phyloP scores from a whole-genome alignment of 768 basidiomycete species.

The Lactarius quietus region DNA sequence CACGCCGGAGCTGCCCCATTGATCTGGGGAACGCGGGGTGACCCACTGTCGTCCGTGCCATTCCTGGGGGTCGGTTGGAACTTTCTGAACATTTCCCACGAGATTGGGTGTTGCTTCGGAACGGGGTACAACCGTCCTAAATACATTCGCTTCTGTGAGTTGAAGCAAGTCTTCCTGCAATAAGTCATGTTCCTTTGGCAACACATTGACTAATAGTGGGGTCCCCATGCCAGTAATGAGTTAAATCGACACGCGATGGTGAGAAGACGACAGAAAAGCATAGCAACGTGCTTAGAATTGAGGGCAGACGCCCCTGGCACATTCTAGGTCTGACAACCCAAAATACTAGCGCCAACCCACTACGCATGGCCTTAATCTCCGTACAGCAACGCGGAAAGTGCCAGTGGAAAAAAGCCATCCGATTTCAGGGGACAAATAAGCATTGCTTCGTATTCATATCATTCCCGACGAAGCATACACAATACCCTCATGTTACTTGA shows the following conservation, averaged over 20 bases:
- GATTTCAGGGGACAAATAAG: background rate
- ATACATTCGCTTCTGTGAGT: background rate
- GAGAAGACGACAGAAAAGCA: background rate
- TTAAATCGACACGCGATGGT: background rate
- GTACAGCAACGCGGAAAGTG: background rate
- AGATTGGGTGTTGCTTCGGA: background rate
- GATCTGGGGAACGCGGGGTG: background rate
- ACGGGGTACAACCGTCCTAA: too few relatives aligned
- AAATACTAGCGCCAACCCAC: background rate
- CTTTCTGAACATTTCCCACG: background rate
- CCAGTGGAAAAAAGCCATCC: background rate
- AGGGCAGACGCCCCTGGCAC: background rate
- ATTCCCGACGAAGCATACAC: conserved; percentile 8
- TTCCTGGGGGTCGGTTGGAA: background rate
- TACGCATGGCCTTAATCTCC: background rate
- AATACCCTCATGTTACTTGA: background rate
- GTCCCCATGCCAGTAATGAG: background rate
- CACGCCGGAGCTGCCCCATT: background rate
- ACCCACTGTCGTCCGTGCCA: background rate
- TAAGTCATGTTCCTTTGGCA: background rate
- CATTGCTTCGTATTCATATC: background rate
- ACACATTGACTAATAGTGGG: background rate
- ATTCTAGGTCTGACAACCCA: background rate
- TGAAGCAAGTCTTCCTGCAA: background rate
- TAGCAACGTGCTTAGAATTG: background rate